phyloP scores from a whole-genome alignment of 306 rosid species.

The Parietaria judaica region DNA sequence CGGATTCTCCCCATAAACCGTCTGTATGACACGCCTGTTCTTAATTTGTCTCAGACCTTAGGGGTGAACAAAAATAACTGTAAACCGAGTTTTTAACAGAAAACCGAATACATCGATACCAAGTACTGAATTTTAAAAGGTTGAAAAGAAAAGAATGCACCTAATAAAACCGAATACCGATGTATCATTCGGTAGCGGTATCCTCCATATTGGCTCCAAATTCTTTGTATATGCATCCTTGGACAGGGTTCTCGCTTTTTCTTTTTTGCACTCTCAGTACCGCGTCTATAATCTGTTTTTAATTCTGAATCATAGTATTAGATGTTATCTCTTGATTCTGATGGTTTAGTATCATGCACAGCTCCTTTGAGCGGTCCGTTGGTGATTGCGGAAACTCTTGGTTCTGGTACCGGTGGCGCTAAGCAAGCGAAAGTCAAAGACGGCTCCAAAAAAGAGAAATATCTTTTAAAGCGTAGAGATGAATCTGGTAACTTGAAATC shows the following conservation, averaged over 20 bases:
- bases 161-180: too few relatives aligned
- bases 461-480: constrained; percentile 86
- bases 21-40: too few relatives aligned
- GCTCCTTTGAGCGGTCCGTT: constrained; percentile 96
- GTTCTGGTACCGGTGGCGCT: constrained; percentile 44
- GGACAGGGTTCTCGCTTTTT: not conserved
- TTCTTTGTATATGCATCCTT: not conserved
- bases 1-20: too few relatives aligned
- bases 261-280: not conserved
- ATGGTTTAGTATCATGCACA: constrained; percentile 33
- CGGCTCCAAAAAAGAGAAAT: constrained; percentile 65
- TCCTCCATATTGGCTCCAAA: not conserved
- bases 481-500: constrained; percentile 31
- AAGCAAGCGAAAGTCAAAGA: constrained; percentile 70
- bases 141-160: too few relatives aligned
- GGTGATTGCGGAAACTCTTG: constrained; percentile 78
- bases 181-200: too few relatives aligned
- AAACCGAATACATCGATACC: too few relatives aligned
- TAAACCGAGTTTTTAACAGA: too few relatives aligned
- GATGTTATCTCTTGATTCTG: constrained; percentile 12
- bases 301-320: not conserved
- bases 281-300: not conserved
- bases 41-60: too few relatives aligned
- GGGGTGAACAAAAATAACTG: too few relatives aligned
- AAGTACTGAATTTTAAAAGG: too few relatives aligned